Conservation (phyloP, 495 filamentous ascomycete species). For the Penicillium fimorum region DNA sequence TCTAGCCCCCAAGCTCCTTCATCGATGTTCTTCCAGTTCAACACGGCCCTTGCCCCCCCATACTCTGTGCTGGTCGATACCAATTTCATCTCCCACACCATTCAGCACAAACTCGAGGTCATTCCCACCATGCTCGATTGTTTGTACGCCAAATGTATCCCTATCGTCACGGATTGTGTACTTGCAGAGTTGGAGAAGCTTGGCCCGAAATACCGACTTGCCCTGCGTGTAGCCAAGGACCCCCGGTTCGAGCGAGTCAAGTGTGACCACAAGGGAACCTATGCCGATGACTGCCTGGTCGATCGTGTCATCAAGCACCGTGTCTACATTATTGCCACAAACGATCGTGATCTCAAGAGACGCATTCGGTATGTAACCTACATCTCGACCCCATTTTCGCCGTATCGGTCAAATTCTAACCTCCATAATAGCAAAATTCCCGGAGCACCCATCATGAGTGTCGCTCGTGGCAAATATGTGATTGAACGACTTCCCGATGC, state of each 20-base stretch:
- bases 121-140: conserved; percentile 85
- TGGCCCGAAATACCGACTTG: conserved; percentile 84
- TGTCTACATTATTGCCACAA: conserved; percentile 87
- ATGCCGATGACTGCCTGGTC: conserved; percentile 95
- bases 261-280: conserved; percentile 87
- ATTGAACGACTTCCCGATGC: conserved; percentile 90
- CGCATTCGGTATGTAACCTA: conserved; percentile 55
- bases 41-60: conserved; percentile 85
- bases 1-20: conserved; percentile 68
- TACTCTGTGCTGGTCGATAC: conserved; percentile 85
- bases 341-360: conserved; percentile 75
- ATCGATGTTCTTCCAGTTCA: conserved; percentile 91
- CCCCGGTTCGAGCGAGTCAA: conserved; percentile 79
- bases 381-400: not conserved
- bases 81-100: conserved; percentile 91
- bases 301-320: conserved; percentile 76
- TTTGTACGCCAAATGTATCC: conserved; percentile 53
- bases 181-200: conserved; percentile 86
- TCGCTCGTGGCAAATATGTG: conserved; percentile 81
- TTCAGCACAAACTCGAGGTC: conserved; percentile 85
- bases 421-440: conserved; percentile 33
- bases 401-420: not conserved
- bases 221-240: conserved; percentile 87
- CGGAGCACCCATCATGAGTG: conserved; percentile 60
- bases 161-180: conserved; percentile 51